phyloP scores from a whole-genome alignment of 2,329 filamentous ascomycete genomes.

The Alternaria angustiovoidea region DNA sequence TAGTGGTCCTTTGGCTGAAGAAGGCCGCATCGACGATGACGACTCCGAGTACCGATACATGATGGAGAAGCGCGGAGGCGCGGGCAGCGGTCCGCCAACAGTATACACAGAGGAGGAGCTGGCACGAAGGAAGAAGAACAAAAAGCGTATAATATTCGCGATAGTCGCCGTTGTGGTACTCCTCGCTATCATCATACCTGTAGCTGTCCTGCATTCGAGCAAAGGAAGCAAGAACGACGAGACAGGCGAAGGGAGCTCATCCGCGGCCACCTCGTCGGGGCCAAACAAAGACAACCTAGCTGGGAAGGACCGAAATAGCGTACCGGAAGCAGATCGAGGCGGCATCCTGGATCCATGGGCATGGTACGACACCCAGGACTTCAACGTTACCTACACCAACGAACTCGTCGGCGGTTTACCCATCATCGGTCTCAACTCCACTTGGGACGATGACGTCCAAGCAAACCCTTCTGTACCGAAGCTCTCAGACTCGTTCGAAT shows the following conservation, averaged over 20 bases:
- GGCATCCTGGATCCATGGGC: conserved; percentile 87
- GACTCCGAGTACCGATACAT: conserved; percentile 52
- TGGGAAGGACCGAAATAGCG: conserved; percentile 53
- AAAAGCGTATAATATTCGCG: conserved; percentile 62
- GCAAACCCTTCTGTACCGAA: conserved; percentile 83
- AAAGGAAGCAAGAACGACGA: conserved; percentile 48
- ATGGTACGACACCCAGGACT: conserved; percentile 89
- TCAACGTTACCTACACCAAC: conserved; percentile 93
- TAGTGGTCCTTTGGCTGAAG: conserved; percentile 58
- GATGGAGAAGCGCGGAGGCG: conserved; percentile 54
- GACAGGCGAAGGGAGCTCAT: conserved; percentile 28
- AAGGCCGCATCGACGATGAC: conserved; percentile 54
- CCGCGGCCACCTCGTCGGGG: conserved; percentile 28
- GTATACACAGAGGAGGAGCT: conserved; percentile 52
- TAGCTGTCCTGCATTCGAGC: conserved; percentile 56
- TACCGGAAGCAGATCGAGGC: conserved; percentile 69
- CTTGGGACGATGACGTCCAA: conserved; percentile 82
- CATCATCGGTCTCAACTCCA: conserved; percentile 84
- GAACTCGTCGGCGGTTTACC: conserved; percentile 85
- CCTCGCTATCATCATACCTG: conserved; percentile 57
- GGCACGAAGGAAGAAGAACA: conserved; percentile 48
- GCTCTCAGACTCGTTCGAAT: conserved; percentile 79
- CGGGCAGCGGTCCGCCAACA: conserved; percentile 46
- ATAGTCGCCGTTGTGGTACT: conserved; percentile 50
- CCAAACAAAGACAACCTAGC: conserved; percentile 58